Evolutionary conservation across 1,284 basidiomycete genomes (phyloP).

Genomic region (Salmacisia buchloeana): DNA sequence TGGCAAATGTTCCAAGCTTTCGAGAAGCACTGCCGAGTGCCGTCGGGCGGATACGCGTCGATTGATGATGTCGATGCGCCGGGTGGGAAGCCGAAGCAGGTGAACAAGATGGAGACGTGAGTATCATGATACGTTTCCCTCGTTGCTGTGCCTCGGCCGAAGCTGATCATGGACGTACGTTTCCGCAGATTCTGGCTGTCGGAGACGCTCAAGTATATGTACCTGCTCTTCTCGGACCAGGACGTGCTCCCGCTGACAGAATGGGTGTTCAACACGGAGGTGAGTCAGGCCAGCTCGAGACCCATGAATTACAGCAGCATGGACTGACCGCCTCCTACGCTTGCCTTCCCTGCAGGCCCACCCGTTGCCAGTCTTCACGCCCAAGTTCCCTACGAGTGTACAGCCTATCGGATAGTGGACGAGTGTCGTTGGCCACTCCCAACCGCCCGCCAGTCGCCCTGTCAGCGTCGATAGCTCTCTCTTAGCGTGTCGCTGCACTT

Average conservation of each 20-base stretch:
- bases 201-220: conserved; percentile 94
- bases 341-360: conserved; percentile 23
- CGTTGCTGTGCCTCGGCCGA: not conserved
- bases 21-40: conserved; percentile 69
- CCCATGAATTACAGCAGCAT: not conserved
- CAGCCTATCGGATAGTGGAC: no score
- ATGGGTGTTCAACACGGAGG: conserved; percentile 75
- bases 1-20: conserved; percentile 90
- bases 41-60: conserved; percentile 42
- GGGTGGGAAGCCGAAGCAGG: conserved; percentile 57
- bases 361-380: conserved; percentile 44
- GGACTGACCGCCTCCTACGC: not conserved
- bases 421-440: no score
- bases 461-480: no score
- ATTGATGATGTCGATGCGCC: conserved; percentile 67
- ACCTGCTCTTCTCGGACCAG: conserved; percentile 75
- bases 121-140: not conserved
- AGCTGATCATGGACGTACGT: no score
- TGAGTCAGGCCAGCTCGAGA: not conserved
- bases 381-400: conserved; percentile 31
- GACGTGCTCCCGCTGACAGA: conserved; percentile 62
- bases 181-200: conserved; percentile 54
- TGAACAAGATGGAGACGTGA: conserved; percentile 93
- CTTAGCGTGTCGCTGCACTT: no score
- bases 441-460: no score